Base-by-base conservation (phyloP, 176 grass and related monocot genomes). In the Secale cereale region DNA sequence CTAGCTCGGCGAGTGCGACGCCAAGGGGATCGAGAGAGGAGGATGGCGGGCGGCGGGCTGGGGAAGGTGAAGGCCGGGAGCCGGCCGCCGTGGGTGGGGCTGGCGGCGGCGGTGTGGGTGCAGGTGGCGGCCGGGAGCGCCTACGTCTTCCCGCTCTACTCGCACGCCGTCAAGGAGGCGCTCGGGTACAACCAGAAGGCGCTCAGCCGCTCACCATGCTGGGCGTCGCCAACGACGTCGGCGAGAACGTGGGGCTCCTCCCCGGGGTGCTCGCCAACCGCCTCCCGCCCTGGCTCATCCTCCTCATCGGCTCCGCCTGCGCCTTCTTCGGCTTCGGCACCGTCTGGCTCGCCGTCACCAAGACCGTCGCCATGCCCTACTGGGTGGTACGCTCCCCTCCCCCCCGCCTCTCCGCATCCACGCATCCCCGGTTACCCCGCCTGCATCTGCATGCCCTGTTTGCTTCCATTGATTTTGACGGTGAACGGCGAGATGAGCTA, bases 121-220 rank as follows among this genome's bases (percentile, higher is more conserved):
- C 91, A 94, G 92, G 88, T 99, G 78, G 97, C 90, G 9, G 96
- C 93, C 11, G 96, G 96, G 29, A 94, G 86, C 48, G 96, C 74
- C 1, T 98, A 98, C 76, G 62, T 89, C 31, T 98, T 98, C 88
- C 97, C 91, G 76, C 93, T 98, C 72, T 98, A 98, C 81, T 98
- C 97, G 1, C 84, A 89, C 63, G 81, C 91, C 56, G 30, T 93
- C 26, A 98, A 92, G 81, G 77, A 81, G 54, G 93, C 88, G 10
- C 83, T 99, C 6, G 89, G 90, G 4, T 92, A 92, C 91, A 76
- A 84, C 81, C 93, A 99, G 88, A 82, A 74, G 32, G 78, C 81
- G 65, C 90, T 96, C 35, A 74, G 32, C 75, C 81, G 65, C 90
- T 96, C 35, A 99, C 93, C 78, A 82, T 99, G 89, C 91, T 99